phyloP scores from a whole-genome alignment of 495 filamentous ascomycete species.

The Lepidopterella palustris region DNA sequence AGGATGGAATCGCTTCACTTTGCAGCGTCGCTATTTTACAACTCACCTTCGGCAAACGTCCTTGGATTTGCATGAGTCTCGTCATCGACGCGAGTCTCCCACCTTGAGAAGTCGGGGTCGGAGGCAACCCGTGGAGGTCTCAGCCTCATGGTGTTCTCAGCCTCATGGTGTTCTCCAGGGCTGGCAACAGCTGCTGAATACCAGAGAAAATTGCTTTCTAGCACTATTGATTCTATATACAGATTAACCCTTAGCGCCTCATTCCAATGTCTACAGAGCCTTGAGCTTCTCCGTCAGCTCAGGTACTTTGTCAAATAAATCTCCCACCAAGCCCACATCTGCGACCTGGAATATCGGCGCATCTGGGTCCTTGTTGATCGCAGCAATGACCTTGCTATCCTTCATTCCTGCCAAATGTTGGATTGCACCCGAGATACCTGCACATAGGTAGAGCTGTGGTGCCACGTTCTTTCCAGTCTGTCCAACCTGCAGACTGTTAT shows the following conservation, averaged over 20 bases:
- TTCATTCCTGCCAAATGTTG: slow-evolving; percentile 99
- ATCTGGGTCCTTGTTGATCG: slow-evolving; percentile 96
- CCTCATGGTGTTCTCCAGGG: no score
- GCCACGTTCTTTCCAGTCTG: slow-evolving; percentile 99
- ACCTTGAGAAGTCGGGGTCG: no score
- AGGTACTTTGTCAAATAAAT: slow-evolving; percentile 91
- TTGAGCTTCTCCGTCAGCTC: slow-evolving; percentile 95
- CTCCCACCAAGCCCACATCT: slow-evolving; percentile 89
- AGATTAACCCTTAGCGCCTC: neutral
- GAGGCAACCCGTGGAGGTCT: no score
- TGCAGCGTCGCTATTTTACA: no score
- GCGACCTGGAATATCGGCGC: slow-evolving; percentile 98
- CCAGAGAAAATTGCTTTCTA: slow-evolving; percentile 5
- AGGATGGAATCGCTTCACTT: no score
- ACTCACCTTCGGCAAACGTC: no score
- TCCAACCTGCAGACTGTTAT: slow-evolving; percentile 96
- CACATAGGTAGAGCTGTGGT: slow-evolving; percentile 89
- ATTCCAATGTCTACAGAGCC: slow-evolving; percentile 15
- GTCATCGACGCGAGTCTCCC: no score
- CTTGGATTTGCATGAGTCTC: no score
- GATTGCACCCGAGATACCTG: slow-evolving; percentile 93
- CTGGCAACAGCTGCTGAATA: no score
- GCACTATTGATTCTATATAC: slow-evolving; percentile 13
- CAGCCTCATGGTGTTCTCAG: no score
- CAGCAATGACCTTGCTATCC: slow-evolving; percentile 98